Percentiles rank a stretch among this genome's conserved stretches.
Conservation (phyloP, 345 rosid species). For the Tarenaya hassleriana region DNA sequence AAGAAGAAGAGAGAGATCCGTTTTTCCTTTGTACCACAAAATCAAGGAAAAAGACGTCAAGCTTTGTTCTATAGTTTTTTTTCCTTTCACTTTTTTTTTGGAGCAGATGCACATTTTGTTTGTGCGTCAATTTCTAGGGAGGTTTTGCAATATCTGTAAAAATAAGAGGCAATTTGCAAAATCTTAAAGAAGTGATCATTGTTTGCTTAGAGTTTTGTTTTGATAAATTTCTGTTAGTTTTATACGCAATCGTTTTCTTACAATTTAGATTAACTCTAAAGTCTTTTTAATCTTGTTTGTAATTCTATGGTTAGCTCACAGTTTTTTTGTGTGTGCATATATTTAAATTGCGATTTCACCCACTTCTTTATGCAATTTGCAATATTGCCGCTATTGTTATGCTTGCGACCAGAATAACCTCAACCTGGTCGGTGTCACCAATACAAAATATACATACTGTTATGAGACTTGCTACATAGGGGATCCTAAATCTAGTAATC, state of each 20-base stretch:
- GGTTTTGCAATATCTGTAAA: not conserved
- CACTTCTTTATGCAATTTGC: conserved; percentile 6
- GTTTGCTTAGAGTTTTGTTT: too few relatives aligned
- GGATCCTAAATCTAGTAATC: too few relatives aligned
- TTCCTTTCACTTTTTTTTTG: not conserved
- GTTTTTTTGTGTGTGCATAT: not conserved
- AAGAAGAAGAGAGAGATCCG: conserved; percentile 27
- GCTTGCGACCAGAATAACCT: conserved; percentile 19
- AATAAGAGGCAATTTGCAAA: not conserved
- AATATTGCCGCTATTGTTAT: conserved; percentile 19
- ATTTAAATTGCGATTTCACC: conserved; percentile 9
- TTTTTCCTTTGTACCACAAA: conserved; percentile 3
- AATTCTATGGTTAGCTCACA: not conserved
- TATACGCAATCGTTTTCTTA: too few relatives aligned
- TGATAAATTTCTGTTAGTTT: too few relatives aligned
- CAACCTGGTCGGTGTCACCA: not conserved
- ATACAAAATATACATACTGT: too few relatives aligned
- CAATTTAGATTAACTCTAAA: too few relatives aligned
- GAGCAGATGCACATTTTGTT: conserved; percentile 27
- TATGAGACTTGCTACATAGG: too few relatives aligned
- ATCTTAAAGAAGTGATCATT: not conserved
- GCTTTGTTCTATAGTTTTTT: conserved; percentile 11
- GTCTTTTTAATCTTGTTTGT: too few relatives aligned
- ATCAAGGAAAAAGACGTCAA: conserved; percentile 11
- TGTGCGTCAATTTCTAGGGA: conserved; percentile 4